Evolutionary conservation across 2,329 filamentous ascomycete species (phyloP).

Genomic region (Pseudogymnoascus sp.): DNA sequence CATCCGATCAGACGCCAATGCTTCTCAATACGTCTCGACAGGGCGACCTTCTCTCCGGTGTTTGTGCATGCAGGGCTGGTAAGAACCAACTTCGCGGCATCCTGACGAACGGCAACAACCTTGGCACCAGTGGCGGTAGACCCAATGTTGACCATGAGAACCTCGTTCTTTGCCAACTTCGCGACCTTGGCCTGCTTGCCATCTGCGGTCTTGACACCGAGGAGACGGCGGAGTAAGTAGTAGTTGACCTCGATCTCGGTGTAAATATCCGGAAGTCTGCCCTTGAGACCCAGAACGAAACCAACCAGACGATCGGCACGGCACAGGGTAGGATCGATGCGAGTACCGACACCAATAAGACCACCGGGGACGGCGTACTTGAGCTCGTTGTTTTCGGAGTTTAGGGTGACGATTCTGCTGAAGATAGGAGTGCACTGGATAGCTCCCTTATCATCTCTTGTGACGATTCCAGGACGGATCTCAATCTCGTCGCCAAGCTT

Average conservation of each 20-base stretch:
- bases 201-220: conserved; percentile 95
- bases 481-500: conserved; percentile 98
- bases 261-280: conserved; percentile 91
- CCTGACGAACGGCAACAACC: conserved; percentile 92
- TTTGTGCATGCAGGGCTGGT: conserved; percentile 95
- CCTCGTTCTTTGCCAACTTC: conserved; percentile 96
- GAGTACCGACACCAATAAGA: conserved; percentile 94
- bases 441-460: conserved; percentile 84
- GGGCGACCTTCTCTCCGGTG: conserved; percentile 94
- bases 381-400: conserved; percentile 95
- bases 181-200: conserved; percentile 99
- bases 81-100: conserved; percentile 89
- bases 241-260: conserved; percentile 99
- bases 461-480: conserved; percentile 96
- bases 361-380: conserved; percentile 98
- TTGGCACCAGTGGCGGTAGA: conserved; percentile 96
- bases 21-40: conserved; percentile 96
- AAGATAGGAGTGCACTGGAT: conserved; percentile 97
- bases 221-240: conserved; percentile 86
- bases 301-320: conserved; percentile 97
- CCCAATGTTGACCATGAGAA: conserved; percentile 99
- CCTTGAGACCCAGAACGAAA: conserved; percentile 92
- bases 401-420: conserved; percentile 87
- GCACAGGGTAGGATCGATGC: conserved; percentile 95
- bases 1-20: conserved; percentile 95